Evolutionary conservation across 257 asterid species (phyloP).

Genomic region (Scutellaria barbata): DNA sequence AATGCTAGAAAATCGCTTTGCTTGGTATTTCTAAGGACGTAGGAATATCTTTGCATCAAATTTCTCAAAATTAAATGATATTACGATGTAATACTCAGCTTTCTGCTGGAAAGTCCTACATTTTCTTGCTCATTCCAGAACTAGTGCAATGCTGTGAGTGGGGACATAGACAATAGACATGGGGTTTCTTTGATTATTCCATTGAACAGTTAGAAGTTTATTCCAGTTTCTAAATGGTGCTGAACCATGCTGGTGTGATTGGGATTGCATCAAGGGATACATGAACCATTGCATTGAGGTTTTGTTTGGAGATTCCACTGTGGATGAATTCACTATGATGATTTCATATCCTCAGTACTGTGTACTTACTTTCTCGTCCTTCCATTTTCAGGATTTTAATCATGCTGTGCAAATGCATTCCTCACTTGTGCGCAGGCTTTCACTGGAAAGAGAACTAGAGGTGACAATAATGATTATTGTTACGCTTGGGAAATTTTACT

Average conservation of each 20-base stretch:
- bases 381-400: conserved; percentile 54
- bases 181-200: not conserved
- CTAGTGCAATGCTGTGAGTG: not conserved
- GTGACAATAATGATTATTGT: conserved; percentile 41
- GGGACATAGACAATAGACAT: not conserved
- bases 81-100: not conserved
- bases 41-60: not conserved
- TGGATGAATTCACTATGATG: conserved; percentile 9
- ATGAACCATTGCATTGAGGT: not conserved
- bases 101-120: not conserved
- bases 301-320: not conserved
- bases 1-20: conserved; percentile 7
- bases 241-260: not conserved
- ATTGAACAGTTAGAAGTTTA: not conserved
- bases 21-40: conserved; percentile 5
- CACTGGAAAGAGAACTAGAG: conserved; percentile 78
- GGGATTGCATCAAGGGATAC: conserved; percentile 1
- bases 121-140: not conserved
- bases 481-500: not conserved
- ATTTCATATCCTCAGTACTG: conserved; percentile 6
- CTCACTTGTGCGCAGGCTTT: conserved; percentile 69
- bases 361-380: conserved; percentile 30
- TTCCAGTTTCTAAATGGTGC: conserved; percentile 6
- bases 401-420: conserved; percentile 73
- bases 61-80: not conserved